phyloP scores from a whole-genome alignment of 140 eudicot genomes.

The Stevia rebaudiana region DNA sequence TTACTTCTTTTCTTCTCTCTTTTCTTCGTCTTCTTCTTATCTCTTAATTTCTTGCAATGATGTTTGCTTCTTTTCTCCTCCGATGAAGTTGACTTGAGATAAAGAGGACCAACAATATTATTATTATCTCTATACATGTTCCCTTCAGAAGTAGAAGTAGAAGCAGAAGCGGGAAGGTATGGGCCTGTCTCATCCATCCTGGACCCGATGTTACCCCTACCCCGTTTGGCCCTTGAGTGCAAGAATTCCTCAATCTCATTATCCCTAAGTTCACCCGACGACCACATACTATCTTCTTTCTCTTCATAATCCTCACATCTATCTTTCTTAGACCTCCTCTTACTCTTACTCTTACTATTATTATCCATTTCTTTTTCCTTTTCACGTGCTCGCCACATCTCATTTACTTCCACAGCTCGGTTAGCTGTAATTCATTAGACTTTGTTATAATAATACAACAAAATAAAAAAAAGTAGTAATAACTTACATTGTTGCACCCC shows the following conservation, averaged over 20 bases:
- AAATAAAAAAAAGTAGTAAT: background rate
- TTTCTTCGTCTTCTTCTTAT: constrained; percentile 51
- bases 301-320: constrained; percentile 26
- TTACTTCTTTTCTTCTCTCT: constrained; percentile 54
- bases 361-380: constrained; percentile 75
- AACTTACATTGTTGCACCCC: constrained; percentile 75
- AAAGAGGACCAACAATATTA: constrained; percentile 44
- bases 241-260: constrained; percentile 70
- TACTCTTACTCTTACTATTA: too few relatives aligned
- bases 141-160: too few relatives aligned
- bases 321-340: constrained; percentile 19
- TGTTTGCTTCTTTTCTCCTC: constrained; percentile 50
- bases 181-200: constrained; percentile 79
- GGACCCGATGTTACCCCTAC: constrained; percentile 87
- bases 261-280: constrained; percentile 64
- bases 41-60: constrained; percentile 42
- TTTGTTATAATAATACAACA: too few relatives aligned
- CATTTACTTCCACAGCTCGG: constrained; percentile 78
- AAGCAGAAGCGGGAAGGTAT: constrained; percentile 31
- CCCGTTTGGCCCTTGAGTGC: constrained; percentile 79
- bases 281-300: constrained; percentile 10
- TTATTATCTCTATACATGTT: constrained; percentile 22
- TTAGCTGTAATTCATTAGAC: too few relatives aligned
- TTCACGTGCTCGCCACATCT: constrained; percentile 87
- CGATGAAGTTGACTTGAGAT: constrained; percentile 25